Percentiles rank a stretch among this genome's conserved stretches.
These are phyloP conservation scores for Colletotrichum spinosum DNA, from an alignment of 2,329 filamentous ascomycete genomes.

Conservation along the genomic window DNA sequence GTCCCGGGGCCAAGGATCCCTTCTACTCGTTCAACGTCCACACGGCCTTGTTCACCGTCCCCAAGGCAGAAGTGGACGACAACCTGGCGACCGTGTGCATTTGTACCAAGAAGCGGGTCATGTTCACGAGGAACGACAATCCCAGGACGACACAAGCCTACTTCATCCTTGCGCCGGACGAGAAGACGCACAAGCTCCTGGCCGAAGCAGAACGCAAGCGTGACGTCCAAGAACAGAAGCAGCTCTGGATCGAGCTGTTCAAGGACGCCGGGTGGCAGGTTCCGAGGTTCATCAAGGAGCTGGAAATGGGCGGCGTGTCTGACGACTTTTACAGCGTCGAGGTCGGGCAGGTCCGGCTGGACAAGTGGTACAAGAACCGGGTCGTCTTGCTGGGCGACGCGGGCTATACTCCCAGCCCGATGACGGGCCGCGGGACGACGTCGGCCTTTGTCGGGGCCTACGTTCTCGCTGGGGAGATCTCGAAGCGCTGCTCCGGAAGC, in stretches of 20 bases:
- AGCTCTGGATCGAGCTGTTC: constrained; percentile 48
- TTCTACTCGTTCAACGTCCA: constrained; percentile 43
- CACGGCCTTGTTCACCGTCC: constrained; percentile 49
- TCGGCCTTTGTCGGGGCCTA: constrained; percentile 63
- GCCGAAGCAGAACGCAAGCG: constrained; percentile 15
- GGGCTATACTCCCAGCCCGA: constrained; percentile 59
- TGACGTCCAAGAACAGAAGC: constrained; percentile 38
- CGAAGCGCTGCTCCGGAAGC: constrained; percentile 40
- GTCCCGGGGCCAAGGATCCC: constrained; percentile 39
- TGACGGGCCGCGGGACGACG: constrained; percentile 64
- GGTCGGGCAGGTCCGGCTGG: constrained; percentile 58
- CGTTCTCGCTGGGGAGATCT: constrained; percentile 66
- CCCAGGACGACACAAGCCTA: constrained; percentile 35
- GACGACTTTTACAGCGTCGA: constrained; percentile 59
- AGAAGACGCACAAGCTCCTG: constrained; percentile 15
- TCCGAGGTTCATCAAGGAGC: constrained; percentile 50
- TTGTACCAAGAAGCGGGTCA: constrained; percentile 11
- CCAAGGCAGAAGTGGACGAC: constrained; percentile 38
- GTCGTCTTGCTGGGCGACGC: constrained; percentile 67
- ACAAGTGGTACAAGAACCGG: constrained; percentile 57
- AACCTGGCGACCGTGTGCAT: constrained; percentile 31
- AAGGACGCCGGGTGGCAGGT: constrained; percentile 55
- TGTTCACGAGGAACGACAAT: constrained; percentile 29
- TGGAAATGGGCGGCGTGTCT: constrained; percentile 48
- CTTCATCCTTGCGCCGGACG: constrained; percentile 9